Base-by-base conservation (phyloP, 2,329 filamentous ascomycete genomes). In the Epichloe scottii region DNA sequence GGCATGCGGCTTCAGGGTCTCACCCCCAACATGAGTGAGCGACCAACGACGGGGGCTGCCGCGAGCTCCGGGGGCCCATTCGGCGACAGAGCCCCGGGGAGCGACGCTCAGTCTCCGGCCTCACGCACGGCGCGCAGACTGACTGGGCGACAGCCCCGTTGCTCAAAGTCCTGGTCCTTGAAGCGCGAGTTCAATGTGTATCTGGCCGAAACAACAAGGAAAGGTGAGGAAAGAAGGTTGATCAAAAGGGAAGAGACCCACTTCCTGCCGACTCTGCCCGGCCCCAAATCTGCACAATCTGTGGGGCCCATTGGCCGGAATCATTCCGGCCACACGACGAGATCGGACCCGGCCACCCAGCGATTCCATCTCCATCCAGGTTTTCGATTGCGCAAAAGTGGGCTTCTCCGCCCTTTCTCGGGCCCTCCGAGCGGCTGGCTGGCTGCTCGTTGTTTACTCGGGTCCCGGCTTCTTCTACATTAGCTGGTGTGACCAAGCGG, bases 281-380 rank as follows among this genome's bases (percentile, higher is more conserved):
- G 54, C 54, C 54, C 53, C 34, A 34, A 50, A 51, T 44, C 19
- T 40, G 51, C 34, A 26, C 33, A 12, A 23, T 37, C 38, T 37
- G 51, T 50, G 53, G 60, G 57, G 53, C 44, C 51, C 46, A 45
- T 51, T 63, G 63, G 63, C 63, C 63, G 63, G 63, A 66, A 66
- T 48, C 2, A 47, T 66, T 66, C 63, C 63, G 63, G 63, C 63
- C 63, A 61, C 53, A 42, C 49, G 51, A 56, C 59, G 56, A 61
- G 44, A 56, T 59, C 60, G 61, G 61, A 59, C 46, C 59, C 59
- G 59, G 59, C 39, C 49, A 35, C 17, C 15, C 21, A 8, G 23
- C 46, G 12, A 15, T 35, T 14, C 48, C 35, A 37, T 45, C 19
- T 33, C 21, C 19, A 45, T 33, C 21, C 19, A 45, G 14, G 21